A percentile compares a stretch with the other conserved stretches of the same genome.
phyloP scores from a whole-genome alignment of 2,329 filamentous ascomycete genomes.

The Aspergillus uvarum region DNA sequence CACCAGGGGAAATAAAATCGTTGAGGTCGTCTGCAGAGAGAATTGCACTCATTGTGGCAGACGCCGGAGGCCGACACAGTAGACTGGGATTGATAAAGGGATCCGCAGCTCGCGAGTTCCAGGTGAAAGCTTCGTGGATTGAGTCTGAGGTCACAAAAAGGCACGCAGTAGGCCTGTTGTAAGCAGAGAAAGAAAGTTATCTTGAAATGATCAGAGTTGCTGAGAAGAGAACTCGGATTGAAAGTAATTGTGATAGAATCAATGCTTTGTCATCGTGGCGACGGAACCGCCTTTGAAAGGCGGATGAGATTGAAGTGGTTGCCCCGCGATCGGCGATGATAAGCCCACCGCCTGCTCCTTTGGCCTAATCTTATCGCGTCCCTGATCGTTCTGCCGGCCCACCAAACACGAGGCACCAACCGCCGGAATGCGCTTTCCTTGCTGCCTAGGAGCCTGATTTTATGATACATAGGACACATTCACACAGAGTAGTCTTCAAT shows the following conservation, averaged over 20 bases:
- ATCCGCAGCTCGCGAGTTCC: conserved; percentile 1
- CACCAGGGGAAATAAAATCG: conserved; percentile 96
- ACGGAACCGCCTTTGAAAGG: conserved; percentile 11
- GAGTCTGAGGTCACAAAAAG: background rate
- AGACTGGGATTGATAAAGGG: conserved; percentile 6
- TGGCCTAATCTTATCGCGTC: conserved; percentile 9
- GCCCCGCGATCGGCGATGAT: conserved; percentile 27
- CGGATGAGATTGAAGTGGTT: background rate
- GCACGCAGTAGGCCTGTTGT: background rate
- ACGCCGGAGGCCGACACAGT: conserved; percentile 16
- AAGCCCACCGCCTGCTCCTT: conserved; percentile 27
- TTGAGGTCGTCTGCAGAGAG: conserved; percentile 95
- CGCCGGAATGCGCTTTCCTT: background rate
- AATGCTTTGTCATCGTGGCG: conserved; percentile 38
- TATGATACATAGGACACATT: background rate
- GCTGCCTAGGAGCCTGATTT: background rate
- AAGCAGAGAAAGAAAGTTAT: background rate
- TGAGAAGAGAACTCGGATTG: conserved; percentile 6
- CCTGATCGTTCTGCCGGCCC: background rate
- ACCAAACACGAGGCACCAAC: background rate
- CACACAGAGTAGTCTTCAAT: too few relatives aligned
- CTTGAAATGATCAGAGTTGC: background rate
- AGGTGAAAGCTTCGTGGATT: background rate
- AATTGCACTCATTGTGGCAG: conserved; percentile 81
- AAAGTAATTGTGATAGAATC: conserved; percentile 16